These are phyloP conservation scores for Phylloporus sp. DNA, from an alignment of 768 basidiomycete species.

Conservation along the genomic window DNA sequence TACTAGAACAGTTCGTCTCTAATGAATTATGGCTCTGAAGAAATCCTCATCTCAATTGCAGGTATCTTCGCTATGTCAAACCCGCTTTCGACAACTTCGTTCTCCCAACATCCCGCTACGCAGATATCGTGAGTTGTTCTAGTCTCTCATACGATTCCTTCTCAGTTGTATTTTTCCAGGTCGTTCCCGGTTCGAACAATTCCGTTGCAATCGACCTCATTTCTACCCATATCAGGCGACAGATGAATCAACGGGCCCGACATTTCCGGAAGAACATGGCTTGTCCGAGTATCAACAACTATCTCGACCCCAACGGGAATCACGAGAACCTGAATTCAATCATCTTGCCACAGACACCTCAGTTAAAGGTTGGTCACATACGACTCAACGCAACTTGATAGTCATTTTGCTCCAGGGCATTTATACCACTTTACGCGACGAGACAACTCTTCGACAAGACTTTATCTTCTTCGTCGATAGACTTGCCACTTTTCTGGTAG, in stretches of 20 bases:
- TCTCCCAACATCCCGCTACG: constrained; percentile 77
- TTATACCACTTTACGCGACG: constrained; percentile 79
- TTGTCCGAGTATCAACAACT: constrained; percentile 37
- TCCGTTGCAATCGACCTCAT: constrained; percentile 90
- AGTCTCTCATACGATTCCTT: background rate
- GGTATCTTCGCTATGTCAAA: constrained; percentile 93
- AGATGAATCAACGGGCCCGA: constrained; percentile 75
- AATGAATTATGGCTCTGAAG: background rate
- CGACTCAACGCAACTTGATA: background rate
- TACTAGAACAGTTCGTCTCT: constrained; percentile 75
- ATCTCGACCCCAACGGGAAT: constrained; percentile 33
- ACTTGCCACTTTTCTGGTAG: constrained; percentile 77
- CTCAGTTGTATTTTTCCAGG: constrained; percentile 43
- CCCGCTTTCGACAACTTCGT: constrained; percentile 94
- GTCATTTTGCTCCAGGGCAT: constrained; percentile 61
- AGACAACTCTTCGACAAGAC: constrained; percentile 68
- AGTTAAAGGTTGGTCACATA: constrained; percentile 58
- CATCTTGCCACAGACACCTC: constrained; percentile 73
- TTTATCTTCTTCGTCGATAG: constrained; percentile 93
- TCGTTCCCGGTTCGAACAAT: constrained; percentile 93
- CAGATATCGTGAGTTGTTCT: constrained; percentile 68
- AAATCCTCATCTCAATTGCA: constrained; percentile 27
- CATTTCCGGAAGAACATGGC: constrained; percentile 75
- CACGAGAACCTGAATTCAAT: constrained; percentile 52
- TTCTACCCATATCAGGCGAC: constrained; percentile 80